These are phyloP conservation scores for Lasiosphaeriaceae sp. DNA, from an alignment of 495 filamentous ascomycete species.

Conservation along the genomic window DNA sequence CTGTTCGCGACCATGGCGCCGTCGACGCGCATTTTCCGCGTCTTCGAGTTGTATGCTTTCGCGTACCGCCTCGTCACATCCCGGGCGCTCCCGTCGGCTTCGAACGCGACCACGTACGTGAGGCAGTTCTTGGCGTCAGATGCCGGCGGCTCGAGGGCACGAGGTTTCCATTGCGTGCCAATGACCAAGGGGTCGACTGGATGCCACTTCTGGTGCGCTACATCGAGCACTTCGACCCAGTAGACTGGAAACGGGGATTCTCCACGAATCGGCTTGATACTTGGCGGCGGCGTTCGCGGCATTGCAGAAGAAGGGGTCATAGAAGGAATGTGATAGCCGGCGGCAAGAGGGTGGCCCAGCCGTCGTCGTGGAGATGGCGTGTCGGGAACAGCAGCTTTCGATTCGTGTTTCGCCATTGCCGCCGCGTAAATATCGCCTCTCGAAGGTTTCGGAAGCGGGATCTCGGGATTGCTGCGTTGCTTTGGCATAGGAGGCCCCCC, in stretches of 20 bases:
- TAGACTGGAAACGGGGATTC: slow-evolving; percentile 77
- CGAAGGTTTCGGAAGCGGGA: neutral
- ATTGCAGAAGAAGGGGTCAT: slow-evolving; percentile 18
- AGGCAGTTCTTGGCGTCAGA: slow-evolving; percentile 68
- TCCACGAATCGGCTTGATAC: slow-evolving; percentile 38
- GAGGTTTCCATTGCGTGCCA: slow-evolving; percentile 64
- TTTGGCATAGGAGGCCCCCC: slow-evolving; percentile 48
- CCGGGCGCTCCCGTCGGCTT: slow-evolving; percentile 62
- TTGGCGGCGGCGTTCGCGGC: slow-evolving; percentile 19
- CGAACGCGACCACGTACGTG: slow-evolving; percentile 82
- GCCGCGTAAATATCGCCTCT: slow-evolving; percentile 29
- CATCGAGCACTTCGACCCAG: slow-evolving; percentile 90
- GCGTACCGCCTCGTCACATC: slow-evolving; percentile 81
- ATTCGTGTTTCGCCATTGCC: slow-evolving; percentile 31
- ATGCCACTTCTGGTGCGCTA: slow-evolving; percentile 83
- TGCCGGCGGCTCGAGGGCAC: slow-evolving; percentile 72
- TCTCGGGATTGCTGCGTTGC: slow-evolving; percentile 25
- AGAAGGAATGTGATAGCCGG: slow-evolving; percentile 34
- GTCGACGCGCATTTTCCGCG: slow-evolving; percentile 71
- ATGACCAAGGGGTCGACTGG: slow-evolving; percentile 84
- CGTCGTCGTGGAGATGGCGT: slow-evolving; percentile 29
- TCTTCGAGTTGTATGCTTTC: slow-evolving; percentile 85
- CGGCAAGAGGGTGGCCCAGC: slow-evolving; percentile 41
- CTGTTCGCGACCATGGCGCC: slow-evolving; percentile 13
- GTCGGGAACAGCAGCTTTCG: slow-evolving; percentile 7